Evolutionary conservation across 176 grass and related monocot species (phyloP).

Genomic region (Ananas comosus): DNA sequence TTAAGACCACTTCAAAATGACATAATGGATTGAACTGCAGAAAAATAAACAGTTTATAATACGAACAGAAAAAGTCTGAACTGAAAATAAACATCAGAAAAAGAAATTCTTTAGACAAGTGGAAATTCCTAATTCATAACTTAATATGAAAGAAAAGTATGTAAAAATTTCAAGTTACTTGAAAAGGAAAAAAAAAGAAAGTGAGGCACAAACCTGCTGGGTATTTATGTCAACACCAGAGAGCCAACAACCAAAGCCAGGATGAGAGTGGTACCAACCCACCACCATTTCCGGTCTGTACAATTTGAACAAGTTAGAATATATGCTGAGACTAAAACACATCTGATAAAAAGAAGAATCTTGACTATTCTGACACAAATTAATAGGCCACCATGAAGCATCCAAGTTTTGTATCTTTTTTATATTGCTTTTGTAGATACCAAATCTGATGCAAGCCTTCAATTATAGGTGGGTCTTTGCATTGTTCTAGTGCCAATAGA

Average conservation of each 20-base stretch:
- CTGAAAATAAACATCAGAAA: too few relatives aligned
- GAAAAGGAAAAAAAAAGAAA: neutral
- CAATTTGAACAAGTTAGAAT: slow-evolving; percentile 7
- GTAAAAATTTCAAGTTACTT: neutral
- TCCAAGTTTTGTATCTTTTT: too few relatives aligned
- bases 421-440: too few relatives aligned
- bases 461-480: too few relatives aligned
- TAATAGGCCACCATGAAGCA: too few relatives aligned
- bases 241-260: slow-evolving; percentile 92
- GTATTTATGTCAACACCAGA: slow-evolving; percentile 98
- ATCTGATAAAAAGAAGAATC: neutral
- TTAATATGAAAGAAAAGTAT: neutral
- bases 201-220: slow-evolving; percentile 50
- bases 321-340: neutral
- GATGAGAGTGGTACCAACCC: slow-evolving; percentile 99
- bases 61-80: too few relatives aligned
- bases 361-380: too few relatives aligned
- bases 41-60: too few relatives aligned
- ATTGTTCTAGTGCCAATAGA: too few relatives aligned
- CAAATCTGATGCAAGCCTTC: too few relatives aligned
- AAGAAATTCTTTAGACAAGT: neutral
- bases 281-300: slow-evolving; percentile 97
- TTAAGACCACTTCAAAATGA: too few relatives aligned
- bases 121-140: neutral
- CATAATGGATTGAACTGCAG: too few relatives aligned